Base-by-base conservation (phyloP, 2,329 filamentous ascomycete species). In the Davidsoniella eucalypti region DNA sequence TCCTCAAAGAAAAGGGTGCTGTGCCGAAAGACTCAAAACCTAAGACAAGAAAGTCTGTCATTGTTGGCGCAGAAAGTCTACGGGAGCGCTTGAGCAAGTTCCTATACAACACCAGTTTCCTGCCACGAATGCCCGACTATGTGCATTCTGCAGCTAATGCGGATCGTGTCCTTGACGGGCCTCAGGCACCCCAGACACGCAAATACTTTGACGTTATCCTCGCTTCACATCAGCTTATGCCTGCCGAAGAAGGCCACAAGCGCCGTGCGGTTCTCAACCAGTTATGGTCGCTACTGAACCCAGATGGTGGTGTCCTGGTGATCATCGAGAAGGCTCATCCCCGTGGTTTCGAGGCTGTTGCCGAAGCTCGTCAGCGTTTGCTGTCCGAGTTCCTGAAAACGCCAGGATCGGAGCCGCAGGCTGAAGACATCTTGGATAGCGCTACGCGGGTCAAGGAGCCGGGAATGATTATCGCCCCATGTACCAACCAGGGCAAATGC, bases 181-280 rank as follows among this genome's bases (percentile, higher is more conserved):
- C 73, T 17, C 63, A 67, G 26, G 61, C 67, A 7, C 69, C 73
- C 5, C 71, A 73, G 16, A 69, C 73, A 2, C 75, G 82, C 54
- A 95, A 96, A 65, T 75, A 78, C 41, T 95, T 82, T 62, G 92
- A 98, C 60, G 66, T 98, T 4, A 86, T 98, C 57, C 81, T 98
- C 55, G 88, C 87, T 1, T 85, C 87, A 2, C 87, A 98, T 61
- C 74, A 81, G 3, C 71, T 98, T 18, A 80, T 93, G 64, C 76
- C 80, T 1, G 64, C 92, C 3, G 76, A 81, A 53, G 82, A 90
- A 61, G 81, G 83, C 9, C 85, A 81, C 58, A 69, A 83, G 58
- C 82, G 88, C 43, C 88, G 84, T 59, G 75, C 82, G 33, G 72
- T 92, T 48, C 69, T 95, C 17, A 80, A 93, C 60, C 94, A 94